Evolutionary conservation across 78 protist species (phyloP).

Genomic region (Dictyostelium intermedium): DNA sequence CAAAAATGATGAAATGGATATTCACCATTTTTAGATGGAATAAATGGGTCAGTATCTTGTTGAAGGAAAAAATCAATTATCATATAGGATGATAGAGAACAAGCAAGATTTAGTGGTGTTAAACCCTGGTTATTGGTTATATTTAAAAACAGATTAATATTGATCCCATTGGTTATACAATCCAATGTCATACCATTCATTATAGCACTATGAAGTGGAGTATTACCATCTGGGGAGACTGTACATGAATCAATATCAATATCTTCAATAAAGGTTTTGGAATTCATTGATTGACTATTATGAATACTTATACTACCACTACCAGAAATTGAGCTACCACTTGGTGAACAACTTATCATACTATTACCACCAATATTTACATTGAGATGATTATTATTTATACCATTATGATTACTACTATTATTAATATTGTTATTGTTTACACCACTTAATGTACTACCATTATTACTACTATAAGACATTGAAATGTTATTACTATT

Average conservation of each 20-base stretch:
- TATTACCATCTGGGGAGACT: constrained; percentile 20
- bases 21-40: constrained; percentile 11
- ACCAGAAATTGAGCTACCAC: background rate
- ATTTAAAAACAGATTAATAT: background rate
- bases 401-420: background rate
- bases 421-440: background rate
- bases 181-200: background rate
- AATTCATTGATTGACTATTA: constrained; percentile 1
- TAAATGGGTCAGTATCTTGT: background rate
- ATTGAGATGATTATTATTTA: background rate
- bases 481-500: background rate
- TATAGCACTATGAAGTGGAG: constrained; percentile 16
- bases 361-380: background rate
- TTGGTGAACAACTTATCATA: background rate
- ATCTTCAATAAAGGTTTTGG: constrained; percentile 29
- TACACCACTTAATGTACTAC: background rate
- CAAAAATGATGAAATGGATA: constrained; percentile 26
- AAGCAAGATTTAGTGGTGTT: constrained; percentile 51
- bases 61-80: constrained; percentile 36
- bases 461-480: background rate
- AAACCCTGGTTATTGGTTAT: constrained; percentile 8
- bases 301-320: background rate
- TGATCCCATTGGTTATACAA: background rate
- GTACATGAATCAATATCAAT: background rate
- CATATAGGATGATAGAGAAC: background rate